These are phyloP conservation scores for Poa pratensis DNA, from an alignment of 176 grass and related monocot genomes.

Conservation along the genomic window DNA sequence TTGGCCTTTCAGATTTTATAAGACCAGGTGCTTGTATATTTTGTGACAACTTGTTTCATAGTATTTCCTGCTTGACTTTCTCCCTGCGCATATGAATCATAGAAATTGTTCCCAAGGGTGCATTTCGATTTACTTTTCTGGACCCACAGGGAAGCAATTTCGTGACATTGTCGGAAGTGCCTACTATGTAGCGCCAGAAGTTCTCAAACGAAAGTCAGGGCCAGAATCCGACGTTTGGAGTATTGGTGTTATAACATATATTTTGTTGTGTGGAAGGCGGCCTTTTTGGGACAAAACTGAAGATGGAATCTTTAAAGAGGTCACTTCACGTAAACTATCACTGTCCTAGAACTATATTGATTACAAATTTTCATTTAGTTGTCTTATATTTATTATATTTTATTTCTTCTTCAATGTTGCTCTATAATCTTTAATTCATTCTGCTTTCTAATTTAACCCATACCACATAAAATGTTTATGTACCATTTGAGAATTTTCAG, in stretches of 20 bases:
- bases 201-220: conserved; percentile 81
- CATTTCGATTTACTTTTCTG: conserved; percentile 2
- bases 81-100: conserved; percentile 6
- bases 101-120: neutral
- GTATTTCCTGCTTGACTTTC: conserved; percentile 18
- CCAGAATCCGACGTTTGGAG: conserved; percentile 97
- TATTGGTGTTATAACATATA: conserved; percentile 97
- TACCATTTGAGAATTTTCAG: neutral
- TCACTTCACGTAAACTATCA: conserved; percentile 35
- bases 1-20: conserved; percentile 97
- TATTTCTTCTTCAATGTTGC: neutral
- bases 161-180: conserved; percentile 91
- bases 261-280: conserved; percentile 85
- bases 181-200: no score
- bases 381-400: conserved; percentile 4
- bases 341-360: neutral
- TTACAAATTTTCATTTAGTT: conserved; percentile 6
- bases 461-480: conserved; percentile 1
- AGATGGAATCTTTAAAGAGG: conserved; percentile 98
- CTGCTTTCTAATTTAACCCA: neutral
- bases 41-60: conserved; percentile 33
- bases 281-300: conserved; percentile 99
- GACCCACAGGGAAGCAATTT: conserved; percentile 72
- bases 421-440: neutral
- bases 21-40: conserved; percentile 68